A percentile compares a stretch with the other conserved stretches of the same genome.
These are phyloP conservation scores for Ormosia emarginata DNA, from an alignment of 306 rosid genomes.

Conservation along the genomic window DNA sequence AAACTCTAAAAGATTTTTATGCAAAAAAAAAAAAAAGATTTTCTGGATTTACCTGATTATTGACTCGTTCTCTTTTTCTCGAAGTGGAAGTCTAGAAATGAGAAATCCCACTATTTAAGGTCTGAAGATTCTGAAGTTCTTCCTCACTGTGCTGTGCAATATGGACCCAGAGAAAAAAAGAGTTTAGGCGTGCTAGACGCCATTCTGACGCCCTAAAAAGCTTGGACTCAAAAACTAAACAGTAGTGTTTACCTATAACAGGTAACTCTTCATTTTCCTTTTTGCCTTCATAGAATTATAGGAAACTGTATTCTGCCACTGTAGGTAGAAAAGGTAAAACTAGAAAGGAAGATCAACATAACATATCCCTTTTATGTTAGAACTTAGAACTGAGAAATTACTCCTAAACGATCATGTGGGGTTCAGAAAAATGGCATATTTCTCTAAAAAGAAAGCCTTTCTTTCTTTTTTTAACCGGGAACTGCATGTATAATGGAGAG, in stretches of 20 bases:
- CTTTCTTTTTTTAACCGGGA: background rate
- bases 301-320: background rate
- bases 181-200: slow-evolving; percentile 17
- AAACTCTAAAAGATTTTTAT: too few relatives aligned
- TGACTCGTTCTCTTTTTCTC: background rate
- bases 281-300: background rate
- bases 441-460: background rate
- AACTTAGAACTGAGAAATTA: background rate
- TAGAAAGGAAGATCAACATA: slow-evolving; percentile 17
- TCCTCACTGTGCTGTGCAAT: background rate
- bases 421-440: background rate
- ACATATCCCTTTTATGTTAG: slow-evolving; percentile 19
- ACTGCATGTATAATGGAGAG: background rate
- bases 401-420: background rate
- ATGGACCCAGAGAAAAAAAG: background rate
- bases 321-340: slow-evolving; percentile 10
- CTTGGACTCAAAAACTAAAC: background rate
- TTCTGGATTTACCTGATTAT: background rate
- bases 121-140: slow-evolving; percentile 15
- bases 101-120: slow-evolving; percentile 24
- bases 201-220: slow-evolving; percentile 15
- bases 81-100: background rate
- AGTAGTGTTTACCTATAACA: slow-evolving; percentile 10
- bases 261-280: background rate
- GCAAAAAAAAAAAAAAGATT: too few relatives aligned